These are phyloP conservation scores for Penicillium cataractarum DNA, from an alignment of 495 filamentous ascomycete species.

Conservation along the genomic window DNA sequence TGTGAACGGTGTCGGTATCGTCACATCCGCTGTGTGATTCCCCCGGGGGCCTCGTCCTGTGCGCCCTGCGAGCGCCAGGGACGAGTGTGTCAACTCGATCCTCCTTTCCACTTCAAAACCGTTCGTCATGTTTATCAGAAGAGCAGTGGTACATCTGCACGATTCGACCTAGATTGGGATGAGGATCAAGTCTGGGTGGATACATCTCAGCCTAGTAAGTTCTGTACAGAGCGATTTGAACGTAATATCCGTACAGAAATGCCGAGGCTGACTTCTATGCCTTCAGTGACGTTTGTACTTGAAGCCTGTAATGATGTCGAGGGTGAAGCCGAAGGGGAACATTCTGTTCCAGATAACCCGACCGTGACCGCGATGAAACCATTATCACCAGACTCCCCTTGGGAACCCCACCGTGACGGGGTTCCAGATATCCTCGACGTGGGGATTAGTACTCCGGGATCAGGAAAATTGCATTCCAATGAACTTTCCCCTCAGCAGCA, in stretches of 20 bases:
- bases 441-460: neutral
- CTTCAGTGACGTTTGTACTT: slow-evolving; percentile 39
- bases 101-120: slow-evolving; percentile 42
- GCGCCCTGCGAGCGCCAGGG: slow-evolving; percentile 38
- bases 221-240: neutral
- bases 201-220: slow-evolving; percentile 35
- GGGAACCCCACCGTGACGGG: neutral
- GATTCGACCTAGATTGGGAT: slow-evolving; percentile 43
- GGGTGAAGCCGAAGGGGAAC: slow-evolving; percentile 4
- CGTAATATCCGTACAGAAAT: too few species aligned
- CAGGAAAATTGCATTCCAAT: neutral
- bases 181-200: slow-evolving; percentile 40
- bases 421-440: neutral
- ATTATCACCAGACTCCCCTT: neutral
- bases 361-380: neutral
- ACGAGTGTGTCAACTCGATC: slow-evolving; percentile 39
- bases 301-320: slow-evolving; percentile 29
- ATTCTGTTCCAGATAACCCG: neutral
- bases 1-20: slow-evolving; percentile 47
- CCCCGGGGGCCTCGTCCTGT: slow-evolving; percentile 35
- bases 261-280: neutral
- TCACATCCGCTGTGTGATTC: slow-evolving; percentile 43
- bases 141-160: slow-evolving; percentile 28
- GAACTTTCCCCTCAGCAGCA: neutral
- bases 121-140: slow-evolving; percentile 46